Evolutionary conservation across 1,284 basidiomycete genomes (phyloP).

Genomic region (Trametes polyzona): DNA sequence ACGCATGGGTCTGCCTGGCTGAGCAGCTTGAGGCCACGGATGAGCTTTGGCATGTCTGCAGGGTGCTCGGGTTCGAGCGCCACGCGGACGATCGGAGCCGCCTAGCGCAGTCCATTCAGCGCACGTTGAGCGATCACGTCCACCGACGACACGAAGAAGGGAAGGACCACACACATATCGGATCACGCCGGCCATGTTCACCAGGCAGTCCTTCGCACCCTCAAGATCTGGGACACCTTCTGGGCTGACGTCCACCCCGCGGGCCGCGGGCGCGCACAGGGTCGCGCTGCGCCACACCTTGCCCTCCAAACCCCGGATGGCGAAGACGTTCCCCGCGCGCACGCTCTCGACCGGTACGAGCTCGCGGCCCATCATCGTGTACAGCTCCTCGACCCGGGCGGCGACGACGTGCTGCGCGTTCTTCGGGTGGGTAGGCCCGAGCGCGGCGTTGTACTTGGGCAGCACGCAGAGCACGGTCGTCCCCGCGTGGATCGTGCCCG

Average conservation of each 20-base stretch:
- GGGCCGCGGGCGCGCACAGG: conserved; percentile 69
- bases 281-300: conserved; percentile 93
- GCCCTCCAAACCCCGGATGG: conserved; percentile 88
- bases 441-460: conserved; percentile 85
- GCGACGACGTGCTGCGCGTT: conserved; percentile 75
- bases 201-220: conserved; percentile 56
- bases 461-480: conserved; percentile 76
- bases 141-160: conserved; percentile 8
- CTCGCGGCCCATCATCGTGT: conserved; percentile 98
- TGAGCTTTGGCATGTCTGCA: conserved; percentile 92
- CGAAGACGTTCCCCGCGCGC: conserved; percentile 96
- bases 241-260: conserved; percentile 43
- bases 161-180: conserved; percentile 57
- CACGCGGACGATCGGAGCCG: conserved; percentile 92
- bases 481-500: conserved; percentile 78
- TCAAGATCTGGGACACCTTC: conserved; percentile 42
- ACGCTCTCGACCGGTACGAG: conserved; percentile 85
- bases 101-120: no score
- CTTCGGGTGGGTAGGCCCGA: conserved; percentile 67
- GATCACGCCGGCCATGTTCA: conserved; percentile 85
- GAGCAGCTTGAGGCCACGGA: conserved; percentile 87
- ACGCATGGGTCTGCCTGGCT: conserved; percentile 98
- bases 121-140: background rate
- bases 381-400: conserved; percentile 77
- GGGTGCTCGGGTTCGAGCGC: conserved; percentile 90